Base-by-base conservation (phyloP, 2,329 filamentous ascomycete genomes). In the Calonectria hawksworthii region DNA sequence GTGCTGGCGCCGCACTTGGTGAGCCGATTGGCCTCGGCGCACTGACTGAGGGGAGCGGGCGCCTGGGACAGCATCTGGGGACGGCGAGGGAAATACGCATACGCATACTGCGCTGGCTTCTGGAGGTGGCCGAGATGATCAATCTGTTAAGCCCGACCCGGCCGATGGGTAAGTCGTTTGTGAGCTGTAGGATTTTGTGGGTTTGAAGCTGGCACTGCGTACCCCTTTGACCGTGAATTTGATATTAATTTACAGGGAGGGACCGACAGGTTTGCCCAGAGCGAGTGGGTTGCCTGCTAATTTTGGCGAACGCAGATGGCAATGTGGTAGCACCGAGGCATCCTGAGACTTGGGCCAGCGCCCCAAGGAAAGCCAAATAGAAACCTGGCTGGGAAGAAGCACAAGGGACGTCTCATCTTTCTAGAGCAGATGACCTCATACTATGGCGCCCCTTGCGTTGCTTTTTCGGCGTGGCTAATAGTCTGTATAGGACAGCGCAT, bases 11-110 rank as follows among this genome's bases (percentile, higher is more conserved):
- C 61, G 41, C 34, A 41, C 34, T 63, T 63, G 56, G 56, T 41
- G 56, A 63, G 36, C 56, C 56, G 56, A 63, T 70, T 70, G 67
- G 67, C 52, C 52, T 61, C 36, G 56, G 68, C 56, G 71, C 65
- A 73, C 71, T 68, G 71, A 73, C 71, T 44, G 59, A 68, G 59
- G 65, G 71, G 44, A 54, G n/a, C n/a, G 50, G 68, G 59, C 36
- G 44, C 41, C 38, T 41, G 36, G 56, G 56, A 61, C 68, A 67
- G 28, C 30, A 28, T 50, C n/a, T 50, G 59, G 36, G 34, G 56
- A 63, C 11, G 11, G 9, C 23, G 56, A 56, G 52, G 23, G 56
- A 61, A 38, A 61, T 38, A 26, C n/a, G n/a, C 5, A 61, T 41
- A 30, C 28, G 23, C 9, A 28, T 47, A 47, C 41, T 44, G 7